Percentiles rank a stretch among this genome's conserved stretches.
Conservation (phyloP, 2,329 filamentous ascomycete genomes). For the Eutypella sp. region DNA sequence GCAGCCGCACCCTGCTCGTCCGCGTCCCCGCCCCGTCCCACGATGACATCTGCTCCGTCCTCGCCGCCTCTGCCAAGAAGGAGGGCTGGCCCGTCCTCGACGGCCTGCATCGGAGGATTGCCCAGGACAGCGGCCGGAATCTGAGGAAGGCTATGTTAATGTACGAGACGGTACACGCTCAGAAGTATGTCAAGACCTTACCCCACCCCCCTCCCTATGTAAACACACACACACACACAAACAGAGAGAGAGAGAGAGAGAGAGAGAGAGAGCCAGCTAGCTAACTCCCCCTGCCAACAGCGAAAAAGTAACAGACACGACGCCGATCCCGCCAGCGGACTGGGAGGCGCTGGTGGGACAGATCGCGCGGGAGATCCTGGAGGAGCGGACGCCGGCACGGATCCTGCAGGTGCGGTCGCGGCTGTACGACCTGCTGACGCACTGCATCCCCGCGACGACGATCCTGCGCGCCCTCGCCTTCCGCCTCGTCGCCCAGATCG, state of each 20-base stretch:
- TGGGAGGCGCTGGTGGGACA: conserved; percentile 91
- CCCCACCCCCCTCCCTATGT: not conserved
- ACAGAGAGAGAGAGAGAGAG: too few relatives aligned
- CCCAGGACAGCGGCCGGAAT: conserved; percentile 85
- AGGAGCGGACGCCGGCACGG: conserved; percentile 83
- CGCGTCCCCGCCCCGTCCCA: conserved; percentile 86
- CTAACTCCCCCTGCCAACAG: conserved; percentile 43
- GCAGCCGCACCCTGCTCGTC: conserved; percentile 84
- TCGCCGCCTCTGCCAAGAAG: conserved; percentile 66
- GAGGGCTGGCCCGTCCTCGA: conserved; percentile 78
- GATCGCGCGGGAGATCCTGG: conserved; percentile 89
- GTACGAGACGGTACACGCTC: conserved; percentile 95
- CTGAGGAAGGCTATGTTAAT: conserved; percentile 85
- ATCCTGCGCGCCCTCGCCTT: conserved; percentile 94
- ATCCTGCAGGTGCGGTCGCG: conserved; percentile 86
- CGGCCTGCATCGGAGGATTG: conserved; percentile 77
- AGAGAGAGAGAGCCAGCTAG: conserved; percentile 5
- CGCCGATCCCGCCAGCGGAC: conserved; percentile 87
- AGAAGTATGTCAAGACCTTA: conserved; percentile 66
- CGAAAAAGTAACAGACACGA: conserved; percentile 83
- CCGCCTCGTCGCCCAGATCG: conserved; percentile 81
- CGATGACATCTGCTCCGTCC: conserved; percentile 73
- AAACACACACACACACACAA: too few relatives aligned
- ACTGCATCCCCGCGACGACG: conserved; percentile 93
- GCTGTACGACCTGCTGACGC: conserved; percentile 93